A percentile compares a stretch with the other conserved stretches of the same genome.
These are phyloP conservation scores for Rhodotorula sp. DNA, from an alignment of 1,284 basidiomycete genomes.

Conservation along the genomic window DNA sequence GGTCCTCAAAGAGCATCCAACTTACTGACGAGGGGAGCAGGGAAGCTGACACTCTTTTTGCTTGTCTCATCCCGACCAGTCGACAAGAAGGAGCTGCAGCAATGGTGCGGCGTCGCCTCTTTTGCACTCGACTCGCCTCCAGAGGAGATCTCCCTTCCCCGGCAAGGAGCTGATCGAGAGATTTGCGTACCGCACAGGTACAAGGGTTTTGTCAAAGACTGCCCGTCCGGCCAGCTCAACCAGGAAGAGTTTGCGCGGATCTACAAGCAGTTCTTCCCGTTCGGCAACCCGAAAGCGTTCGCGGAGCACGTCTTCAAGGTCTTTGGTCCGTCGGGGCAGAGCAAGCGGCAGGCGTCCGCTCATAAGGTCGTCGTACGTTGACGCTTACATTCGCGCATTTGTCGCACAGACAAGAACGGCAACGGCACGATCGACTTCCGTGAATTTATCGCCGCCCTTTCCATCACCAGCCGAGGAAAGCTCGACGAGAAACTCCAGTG, in stretches of 20 bases:
- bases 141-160: constrained; percentile 1
- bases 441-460: constrained; percentile 98
- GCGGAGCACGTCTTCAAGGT: constrained; percentile 96
- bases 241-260: constrained; percentile 95
- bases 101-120: constrained; percentile 63
- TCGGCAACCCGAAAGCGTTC: constrained; percentile 95
- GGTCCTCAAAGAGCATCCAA: not conserved
- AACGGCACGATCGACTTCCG: constrained; percentile 96
- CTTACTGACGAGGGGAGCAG: too few relatives aligned
- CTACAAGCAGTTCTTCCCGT: constrained; percentile 99
- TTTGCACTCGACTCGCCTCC: not conserved
- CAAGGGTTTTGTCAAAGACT: constrained; percentile 99
- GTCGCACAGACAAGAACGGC: constrained; percentile 87
- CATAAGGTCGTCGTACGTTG: too few relatives aligned
- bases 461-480: constrained; percentile 86
- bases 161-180: not conserved
- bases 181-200: constrained; percentile 62
- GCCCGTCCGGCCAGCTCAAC: constrained; percentile 93
- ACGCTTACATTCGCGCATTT: too few relatives aligned
- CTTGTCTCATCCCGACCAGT: constrained; percentile 58
- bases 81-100: constrained; percentile 99
- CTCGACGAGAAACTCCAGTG: constrained; percentile 99
- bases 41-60: not conserved
- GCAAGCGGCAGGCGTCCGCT: not conserved
- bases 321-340: constrained; percentile 21